phyloP scores from a whole-genome alignment of 345 rosid genomes.

The Iberis pinnata region DNA sequence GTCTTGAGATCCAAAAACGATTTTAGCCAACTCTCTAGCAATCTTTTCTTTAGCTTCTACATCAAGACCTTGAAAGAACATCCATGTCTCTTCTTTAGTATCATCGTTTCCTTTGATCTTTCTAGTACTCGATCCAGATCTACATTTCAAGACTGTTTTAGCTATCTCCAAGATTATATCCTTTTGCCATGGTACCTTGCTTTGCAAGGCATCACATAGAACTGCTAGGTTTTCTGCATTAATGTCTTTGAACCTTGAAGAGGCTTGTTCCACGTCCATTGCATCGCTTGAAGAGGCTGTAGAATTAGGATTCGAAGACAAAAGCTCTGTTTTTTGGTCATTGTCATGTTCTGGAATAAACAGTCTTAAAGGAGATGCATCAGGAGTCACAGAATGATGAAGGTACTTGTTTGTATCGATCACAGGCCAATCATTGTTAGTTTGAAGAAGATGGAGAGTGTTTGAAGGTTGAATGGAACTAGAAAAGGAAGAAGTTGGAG shows the following conservation, averaged over 20 bases:
- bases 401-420: constrained; percentile 38
- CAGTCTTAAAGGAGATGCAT: constrained; percentile 36
- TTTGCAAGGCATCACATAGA: constrained; percentile 55
- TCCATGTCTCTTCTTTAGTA: constrained; percentile 66
- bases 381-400: constrained; percentile 30
- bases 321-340: constrained; percentile 24
- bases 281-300: constrained; percentile 56
- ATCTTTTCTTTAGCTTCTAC: constrained; percentile 58
- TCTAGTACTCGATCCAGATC: constrained; percentile 54
- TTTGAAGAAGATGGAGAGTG: constrained; percentile 29
- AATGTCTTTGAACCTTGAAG: constrained; percentile 49
- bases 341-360: constrained; percentile 39
- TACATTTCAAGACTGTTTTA: constrained; percentile 52
- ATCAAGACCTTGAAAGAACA: constrained; percentile 69
- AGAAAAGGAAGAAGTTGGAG: constrained; percentile 57
- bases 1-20: constrained; percentile 48
- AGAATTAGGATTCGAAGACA: constrained; percentile 39
- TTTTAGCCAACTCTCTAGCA: constrained; percentile 60
- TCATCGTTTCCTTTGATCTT: constrained; percentile 28
- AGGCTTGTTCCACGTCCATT: constrained; percentile 46
- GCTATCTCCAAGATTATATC: constrained; percentile 49
- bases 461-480: constrained; percentile 33
- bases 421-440: constrained; percentile 41
- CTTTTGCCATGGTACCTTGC: constrained; percentile 67
- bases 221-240: constrained; percentile 45